phyloP scores from a whole-genome alignment of 345 rosid species.

The Citrus mangshanensis region DNA sequence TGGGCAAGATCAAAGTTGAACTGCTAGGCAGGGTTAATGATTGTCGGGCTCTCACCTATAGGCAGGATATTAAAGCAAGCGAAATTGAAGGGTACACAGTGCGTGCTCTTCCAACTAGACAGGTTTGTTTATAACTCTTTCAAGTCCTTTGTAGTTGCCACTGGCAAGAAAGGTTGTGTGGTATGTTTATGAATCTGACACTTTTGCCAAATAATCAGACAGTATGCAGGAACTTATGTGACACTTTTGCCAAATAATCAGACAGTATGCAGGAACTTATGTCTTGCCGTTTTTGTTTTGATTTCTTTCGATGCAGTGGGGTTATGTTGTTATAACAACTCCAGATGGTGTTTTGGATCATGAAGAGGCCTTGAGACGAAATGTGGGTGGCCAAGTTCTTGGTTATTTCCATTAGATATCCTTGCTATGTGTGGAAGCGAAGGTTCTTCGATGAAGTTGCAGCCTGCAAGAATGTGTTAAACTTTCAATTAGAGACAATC shows the following conservation, averaged over 20 bases:
- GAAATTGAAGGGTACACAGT: conserved; percentile 59
- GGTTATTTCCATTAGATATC: conserved; percentile 72
- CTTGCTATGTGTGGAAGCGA: neutral
- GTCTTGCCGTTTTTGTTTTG: neutral
- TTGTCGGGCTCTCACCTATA: conserved; percentile 73
- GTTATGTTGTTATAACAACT: conserved; percentile 85
- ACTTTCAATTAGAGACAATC: neutral
- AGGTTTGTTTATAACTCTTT: conserved; percentile 44
- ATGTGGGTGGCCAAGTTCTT: conserved; percentile 90
- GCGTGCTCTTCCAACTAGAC: conserved; percentile 77
- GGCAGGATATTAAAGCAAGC: conserved; percentile 85
- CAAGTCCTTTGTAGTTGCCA: neutral
- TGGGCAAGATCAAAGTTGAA: conserved; percentile 81
- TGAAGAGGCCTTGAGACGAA: conserved; percentile 73
- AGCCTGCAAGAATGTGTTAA: neutral
- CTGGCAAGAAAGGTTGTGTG: neutral
- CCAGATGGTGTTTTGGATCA: conserved; percentile 95
- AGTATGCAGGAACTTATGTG: neutral
- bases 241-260: neutral
- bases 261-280: neutral
- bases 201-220: neutral
- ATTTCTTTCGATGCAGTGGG: conserved; percentile 57
- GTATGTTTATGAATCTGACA: neutral
- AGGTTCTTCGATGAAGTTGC: neutral
- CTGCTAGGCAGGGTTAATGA: conserved; percentile 86